phyloP scores from a whole-genome alignment of 176 grass and related monocot species.

The Triticum dicoccoides region DNA sequence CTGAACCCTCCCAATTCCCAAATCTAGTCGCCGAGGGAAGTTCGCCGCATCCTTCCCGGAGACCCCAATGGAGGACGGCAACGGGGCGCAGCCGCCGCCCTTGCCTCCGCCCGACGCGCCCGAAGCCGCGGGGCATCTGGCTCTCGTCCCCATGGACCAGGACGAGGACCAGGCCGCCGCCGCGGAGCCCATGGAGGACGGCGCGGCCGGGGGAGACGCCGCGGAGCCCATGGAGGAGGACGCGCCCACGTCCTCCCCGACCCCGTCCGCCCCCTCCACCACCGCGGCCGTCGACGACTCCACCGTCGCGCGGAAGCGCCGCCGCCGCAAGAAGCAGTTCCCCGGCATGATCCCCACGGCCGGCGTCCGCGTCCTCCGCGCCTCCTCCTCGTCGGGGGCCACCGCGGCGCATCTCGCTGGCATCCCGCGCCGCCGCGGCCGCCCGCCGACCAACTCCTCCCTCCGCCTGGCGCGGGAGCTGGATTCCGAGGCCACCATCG shows the following conservation, averaged over 20 bases:
- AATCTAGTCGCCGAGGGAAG: constrained; percentile 8
- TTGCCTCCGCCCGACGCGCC: not conserved
- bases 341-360: constrained; percentile 82
- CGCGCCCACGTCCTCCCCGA: constrained; percentile 44
- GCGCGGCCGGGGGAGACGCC: constrained; percentile 10
- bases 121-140: not conserved
- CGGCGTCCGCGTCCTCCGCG: constrained; percentile 57
- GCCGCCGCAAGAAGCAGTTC: constrained; percentile 97
- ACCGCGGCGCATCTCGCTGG: constrained; percentile 33
- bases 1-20: constrained; percentile 29
- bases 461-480: constrained; percentile 87
- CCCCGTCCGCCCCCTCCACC: constrained; percentile 40
- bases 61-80: constrained; percentile 32
- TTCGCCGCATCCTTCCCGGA: constrained; percentile 15
- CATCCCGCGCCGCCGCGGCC: constrained; percentile 51
- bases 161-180: constrained; percentile 19
- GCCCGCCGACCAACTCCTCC: constrained; percentile 70
- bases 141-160: constrained; percentile 36
- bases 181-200: constrained; percentile 47
- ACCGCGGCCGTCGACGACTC: constrained; percentile 37
- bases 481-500: constrained; percentile 90
- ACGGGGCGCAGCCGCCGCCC: not conserved
- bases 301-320: constrained; percentile 55
- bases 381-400: constrained; percentile 37
- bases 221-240: constrained; percentile 57